Percentiles rank a stretch among this genome's conserved stretches.
Conservation (phyloP, 2,329 filamentous ascomycete species). For the Fusarium continuum region DNA sequence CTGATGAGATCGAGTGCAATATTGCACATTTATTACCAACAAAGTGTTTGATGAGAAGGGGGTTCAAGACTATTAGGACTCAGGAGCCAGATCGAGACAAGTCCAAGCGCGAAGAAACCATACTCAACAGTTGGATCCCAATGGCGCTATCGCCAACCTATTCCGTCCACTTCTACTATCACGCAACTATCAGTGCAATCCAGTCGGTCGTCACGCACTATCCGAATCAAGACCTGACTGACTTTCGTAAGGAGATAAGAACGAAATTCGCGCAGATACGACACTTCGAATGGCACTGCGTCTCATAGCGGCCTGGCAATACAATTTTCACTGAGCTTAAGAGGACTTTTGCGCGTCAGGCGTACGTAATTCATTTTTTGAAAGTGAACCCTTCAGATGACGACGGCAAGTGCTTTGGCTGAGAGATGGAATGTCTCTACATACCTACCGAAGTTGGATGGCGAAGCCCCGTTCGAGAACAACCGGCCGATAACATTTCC, state of each 20-base stretch:
- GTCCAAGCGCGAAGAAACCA: background rate
- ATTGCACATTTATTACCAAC: conserved; percentile 18
- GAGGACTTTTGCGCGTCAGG: too few species aligned
- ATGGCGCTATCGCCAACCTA: conserved; percentile 8
- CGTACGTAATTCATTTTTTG: background rate
- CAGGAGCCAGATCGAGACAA: background rate
- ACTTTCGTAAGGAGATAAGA: background rate
- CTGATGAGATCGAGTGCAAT: conserved; percentile 17
- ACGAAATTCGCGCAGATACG: background rate
- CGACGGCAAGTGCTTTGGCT: background rate
- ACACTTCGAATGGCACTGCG: background rate
- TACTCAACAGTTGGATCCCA: background rate
- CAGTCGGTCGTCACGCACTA: conserved; percentile 44
- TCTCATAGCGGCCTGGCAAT: background rate
- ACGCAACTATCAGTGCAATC: conserved; percentile 37
- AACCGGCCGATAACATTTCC: background rate
- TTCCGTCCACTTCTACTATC: conserved; percentile 34
- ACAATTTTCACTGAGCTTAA: background rate
- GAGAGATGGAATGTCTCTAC: background rate
- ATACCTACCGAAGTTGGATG: background rate
- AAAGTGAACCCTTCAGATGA: background rate
- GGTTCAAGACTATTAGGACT: conserved; percentile 3
- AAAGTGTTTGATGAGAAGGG: conserved; percentile 16
- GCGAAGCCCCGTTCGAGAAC: background rate
- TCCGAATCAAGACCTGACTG: conserved; percentile 36